phyloP scores from a whole-genome alignment of 345 rosid species.

The Streptanthus diversifolius region DNA sequence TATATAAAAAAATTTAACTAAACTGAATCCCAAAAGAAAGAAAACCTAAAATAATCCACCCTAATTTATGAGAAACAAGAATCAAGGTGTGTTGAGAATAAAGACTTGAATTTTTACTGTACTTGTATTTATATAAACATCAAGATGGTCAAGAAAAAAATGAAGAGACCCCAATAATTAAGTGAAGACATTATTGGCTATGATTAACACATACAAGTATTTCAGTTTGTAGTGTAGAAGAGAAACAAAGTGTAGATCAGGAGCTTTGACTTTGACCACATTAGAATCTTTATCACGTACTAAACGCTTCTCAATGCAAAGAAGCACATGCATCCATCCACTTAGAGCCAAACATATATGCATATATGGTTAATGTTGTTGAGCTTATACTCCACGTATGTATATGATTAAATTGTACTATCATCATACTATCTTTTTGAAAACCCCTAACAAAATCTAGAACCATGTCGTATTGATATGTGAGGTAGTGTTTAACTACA shows the following conservation, averaged over 20 bases:
- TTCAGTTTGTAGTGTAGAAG: slow-evolving; percentile 12
- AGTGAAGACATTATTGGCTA: slow-evolving; percentile 22
- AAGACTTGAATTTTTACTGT: not conserved
- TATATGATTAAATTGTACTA: not conserved
- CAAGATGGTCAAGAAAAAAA: not conserved
- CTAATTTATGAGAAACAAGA: not conserved
- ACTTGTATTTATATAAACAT: not conserved
- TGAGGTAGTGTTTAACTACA: not conserved
- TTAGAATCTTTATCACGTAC: slow-evolving; percentile 24
- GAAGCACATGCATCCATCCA: slow-evolving; percentile 31
- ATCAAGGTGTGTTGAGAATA: not conserved
- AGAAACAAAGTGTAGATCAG: slow-evolving; percentile 11
- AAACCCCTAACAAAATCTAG: not conserved
- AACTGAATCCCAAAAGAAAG: not conserved
- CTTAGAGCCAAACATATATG: slow-evolving; percentile 23
- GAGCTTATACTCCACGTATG: slow-evolving; percentile 29
- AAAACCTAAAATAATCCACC: not conserved
- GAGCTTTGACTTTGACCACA: slow-evolving; percentile 32
- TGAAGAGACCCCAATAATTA: not conserved
- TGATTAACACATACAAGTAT: slow-evolving; percentile 17
- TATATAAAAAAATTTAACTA: not conserved
- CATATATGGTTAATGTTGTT: slow-evolving; percentile 31
- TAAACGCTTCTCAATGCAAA: slow-evolving; percentile 24
- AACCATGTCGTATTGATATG: not conserved
- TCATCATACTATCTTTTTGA: not conserved